Conservation (phyloP, 192 early-diverging fungal species). For the Coemansia sp. region DNA sequence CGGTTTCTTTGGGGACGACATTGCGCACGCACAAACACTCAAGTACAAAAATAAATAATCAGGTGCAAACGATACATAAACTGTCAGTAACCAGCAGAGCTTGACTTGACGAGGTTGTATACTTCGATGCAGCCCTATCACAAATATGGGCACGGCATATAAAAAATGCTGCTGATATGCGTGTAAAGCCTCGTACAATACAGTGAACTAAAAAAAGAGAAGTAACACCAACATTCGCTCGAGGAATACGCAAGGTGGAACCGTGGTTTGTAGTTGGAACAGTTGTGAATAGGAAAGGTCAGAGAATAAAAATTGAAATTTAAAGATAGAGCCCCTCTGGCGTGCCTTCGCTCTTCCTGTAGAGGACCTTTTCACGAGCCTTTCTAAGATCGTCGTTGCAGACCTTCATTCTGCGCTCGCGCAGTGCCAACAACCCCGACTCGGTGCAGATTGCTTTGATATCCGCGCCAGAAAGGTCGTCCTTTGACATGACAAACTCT, state of each 20-base stretch:
- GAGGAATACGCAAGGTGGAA: no score
- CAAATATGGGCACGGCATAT: no score
- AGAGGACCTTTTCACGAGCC: slow-evolving; percentile 98
- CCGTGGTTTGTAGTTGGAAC: background rate
- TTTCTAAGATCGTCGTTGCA: slow-evolving; percentile 95
- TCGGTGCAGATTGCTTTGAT: slow-evolving; percentile 99
- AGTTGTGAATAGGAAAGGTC: background rate
- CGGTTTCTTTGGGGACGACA: slow-evolving; percentile 3
- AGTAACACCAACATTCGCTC: no score
- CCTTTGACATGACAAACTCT: slow-evolving; percentile 99
- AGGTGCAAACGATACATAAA: background rate
- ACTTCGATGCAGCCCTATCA: no score
- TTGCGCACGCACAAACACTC: background rate
- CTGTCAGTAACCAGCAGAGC: no score
- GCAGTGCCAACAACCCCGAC: slow-evolving; percentile 93
- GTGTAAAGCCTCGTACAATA: no score
- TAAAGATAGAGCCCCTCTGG: slow-evolving; percentile 94
- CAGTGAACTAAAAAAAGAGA: no score
- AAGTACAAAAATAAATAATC: background rate
- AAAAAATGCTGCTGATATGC: no score
- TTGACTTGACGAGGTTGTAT: no score
- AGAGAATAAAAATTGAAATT: background rate
- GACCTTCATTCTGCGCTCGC: slow-evolving; percentile 98
- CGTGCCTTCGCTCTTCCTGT: slow-evolving; percentile 97
- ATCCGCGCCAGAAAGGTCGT: slow-evolving; percentile 97